phyloP scores from a whole-genome alignment of 2,329 filamentous ascomycete species.

The Alternaria consortialis region DNA sequence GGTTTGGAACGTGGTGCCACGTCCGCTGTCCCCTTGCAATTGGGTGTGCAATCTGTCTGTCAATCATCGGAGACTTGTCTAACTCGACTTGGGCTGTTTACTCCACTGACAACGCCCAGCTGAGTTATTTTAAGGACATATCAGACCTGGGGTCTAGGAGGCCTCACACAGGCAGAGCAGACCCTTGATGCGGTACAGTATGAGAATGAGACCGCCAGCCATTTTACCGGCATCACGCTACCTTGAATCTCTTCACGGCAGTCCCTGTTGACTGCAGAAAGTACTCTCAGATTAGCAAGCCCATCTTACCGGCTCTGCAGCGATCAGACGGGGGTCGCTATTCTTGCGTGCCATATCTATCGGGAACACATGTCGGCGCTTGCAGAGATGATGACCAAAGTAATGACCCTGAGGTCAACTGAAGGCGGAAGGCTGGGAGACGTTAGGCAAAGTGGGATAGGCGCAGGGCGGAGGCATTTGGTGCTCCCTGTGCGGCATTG shows the following conservation, averaged over 20 bases:
- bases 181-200: slow-evolving; percentile 17
- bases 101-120: slow-evolving; percentile 20
- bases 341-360: slow-evolving; percentile 22
- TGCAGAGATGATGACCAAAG: slow-evolving; percentile 10
- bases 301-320: slow-evolving; percentile 24
- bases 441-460: slow-evolving; percentile 4
- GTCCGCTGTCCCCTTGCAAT: slow-evolving; percentile 11
- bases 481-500: slow-evolving; percentile 22
- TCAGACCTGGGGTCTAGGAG: slow-evolving; percentile 18
- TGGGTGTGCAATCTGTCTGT: slow-evolving; percentile 18
- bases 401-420: not conserved
- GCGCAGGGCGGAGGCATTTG: slow-evolving; percentile 6
- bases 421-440: not conserved
- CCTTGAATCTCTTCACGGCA: slow-evolving; percentile 11
- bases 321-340: slow-evolving; percentile 18
- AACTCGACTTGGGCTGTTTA: slow-evolving; percentile 14
- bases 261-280: slow-evolving; percentile 23
- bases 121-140: slow-evolving; percentile 46
- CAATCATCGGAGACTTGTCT: slow-evolving; percentile 9
- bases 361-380: slow-evolving; percentile 9
- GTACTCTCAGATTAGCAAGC: slow-evolving; percentile 25
- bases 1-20: slow-evolving; percentile 17
- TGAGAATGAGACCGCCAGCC: slow-evolving; percentile 15
- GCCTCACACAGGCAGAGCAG: slow-evolving; percentile 10
- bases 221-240: slow-evolving; percentile 21